Evolutionary conservation across 345 rosid genomes (phyloP).

Genomic region (Citrus mangshanensis): DNA sequence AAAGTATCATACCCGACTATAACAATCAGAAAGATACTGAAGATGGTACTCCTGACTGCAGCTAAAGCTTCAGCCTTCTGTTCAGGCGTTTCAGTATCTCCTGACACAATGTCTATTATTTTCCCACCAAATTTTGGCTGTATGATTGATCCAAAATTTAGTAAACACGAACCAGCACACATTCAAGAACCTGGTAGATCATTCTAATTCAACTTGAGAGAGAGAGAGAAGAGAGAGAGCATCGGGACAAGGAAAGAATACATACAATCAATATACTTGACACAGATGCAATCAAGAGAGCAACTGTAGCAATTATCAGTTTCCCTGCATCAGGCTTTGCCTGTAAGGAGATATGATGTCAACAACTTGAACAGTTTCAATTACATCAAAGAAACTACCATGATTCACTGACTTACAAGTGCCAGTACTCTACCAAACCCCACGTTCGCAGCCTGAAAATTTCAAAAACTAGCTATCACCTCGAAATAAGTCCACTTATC

Average conservation of each 20-base stretch:
- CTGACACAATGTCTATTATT: constrained; percentile 63
- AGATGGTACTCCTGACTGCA: constrained; percentile 46
- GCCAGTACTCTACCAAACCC: constrained; percentile 20
- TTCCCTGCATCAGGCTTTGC: constrained; percentile 30
- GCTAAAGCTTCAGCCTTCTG: constrained; percentile 41
- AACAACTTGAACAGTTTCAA: neutral
- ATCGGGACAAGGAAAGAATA: neutral
- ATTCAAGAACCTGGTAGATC: neutral
- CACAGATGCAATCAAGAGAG: constrained; percentile 21
- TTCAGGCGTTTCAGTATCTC: constrained; percentile 43
- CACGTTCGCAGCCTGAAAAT: constrained; percentile 23
- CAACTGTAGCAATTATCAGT: constrained; percentile 15
- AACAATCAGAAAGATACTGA: constrained; percentile 47
- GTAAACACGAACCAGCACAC: neutral
- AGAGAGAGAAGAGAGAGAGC: neutral
- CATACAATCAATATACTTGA: constrained; percentile 22
- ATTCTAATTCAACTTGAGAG: neutral
- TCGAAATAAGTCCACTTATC: neutral
- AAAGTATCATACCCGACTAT: constrained; percentile 43
- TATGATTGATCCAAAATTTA: constrained; percentile 7
- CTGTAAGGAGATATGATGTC: neutral
- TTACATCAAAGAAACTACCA: neutral
- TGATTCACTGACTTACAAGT: constrained; percentile 18
- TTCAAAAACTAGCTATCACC: neutral
- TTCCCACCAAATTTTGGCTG: constrained; percentile 70